phyloP scores from a whole-genome alignment of 306 rosid genomes.

The Quercus dentata region DNA sequence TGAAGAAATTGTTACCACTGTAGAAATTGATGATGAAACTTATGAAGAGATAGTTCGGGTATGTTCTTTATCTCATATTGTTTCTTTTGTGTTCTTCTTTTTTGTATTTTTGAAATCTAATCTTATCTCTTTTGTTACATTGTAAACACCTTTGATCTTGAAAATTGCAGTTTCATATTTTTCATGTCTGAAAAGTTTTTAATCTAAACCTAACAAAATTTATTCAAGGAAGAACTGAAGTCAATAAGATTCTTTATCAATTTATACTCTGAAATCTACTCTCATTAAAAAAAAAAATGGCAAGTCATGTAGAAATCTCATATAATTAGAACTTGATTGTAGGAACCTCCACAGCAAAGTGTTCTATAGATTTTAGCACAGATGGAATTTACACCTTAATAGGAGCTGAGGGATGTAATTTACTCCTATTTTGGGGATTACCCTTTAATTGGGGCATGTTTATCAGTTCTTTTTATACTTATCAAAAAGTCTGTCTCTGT shows the following conservation, averaged over 20 bases:
- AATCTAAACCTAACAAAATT: not conserved
- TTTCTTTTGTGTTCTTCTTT: not conserved
- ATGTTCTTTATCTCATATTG: slow-evolving; percentile 23
- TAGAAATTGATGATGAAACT: slow-evolving; percentile 96
- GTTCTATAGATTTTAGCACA: too few relatives aligned
- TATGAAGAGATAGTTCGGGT: slow-evolving; percentile 99
- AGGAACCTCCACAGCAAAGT: too few relatives aligned
- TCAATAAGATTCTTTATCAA: too few relatives aligned
- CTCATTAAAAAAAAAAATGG: not conserved
- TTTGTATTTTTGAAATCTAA: not conserved
- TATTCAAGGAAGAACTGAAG: not conserved
- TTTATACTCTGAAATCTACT: too few relatives aligned
- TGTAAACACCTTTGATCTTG: not conserved
- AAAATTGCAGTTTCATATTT: not conserved
- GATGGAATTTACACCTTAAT: not conserved
- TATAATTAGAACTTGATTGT: too few relatives aligned
- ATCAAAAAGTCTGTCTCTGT: too few relatives aligned
- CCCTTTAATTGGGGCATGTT: too few relatives aligned
- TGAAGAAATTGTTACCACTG: slow-evolving; percentile 87
- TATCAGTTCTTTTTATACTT: too few relatives aligned
- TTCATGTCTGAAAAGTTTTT: not conserved
- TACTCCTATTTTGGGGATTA: too few relatives aligned
- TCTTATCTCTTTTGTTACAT: not conserved
- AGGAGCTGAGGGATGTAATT: too few relatives aligned
- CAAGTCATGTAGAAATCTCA: too few relatives aligned